These are phyloP conservation scores for Solanum habrochaites DNA, from an alignment of 257 asterid genomes.

Conservation along the genomic window DNA sequence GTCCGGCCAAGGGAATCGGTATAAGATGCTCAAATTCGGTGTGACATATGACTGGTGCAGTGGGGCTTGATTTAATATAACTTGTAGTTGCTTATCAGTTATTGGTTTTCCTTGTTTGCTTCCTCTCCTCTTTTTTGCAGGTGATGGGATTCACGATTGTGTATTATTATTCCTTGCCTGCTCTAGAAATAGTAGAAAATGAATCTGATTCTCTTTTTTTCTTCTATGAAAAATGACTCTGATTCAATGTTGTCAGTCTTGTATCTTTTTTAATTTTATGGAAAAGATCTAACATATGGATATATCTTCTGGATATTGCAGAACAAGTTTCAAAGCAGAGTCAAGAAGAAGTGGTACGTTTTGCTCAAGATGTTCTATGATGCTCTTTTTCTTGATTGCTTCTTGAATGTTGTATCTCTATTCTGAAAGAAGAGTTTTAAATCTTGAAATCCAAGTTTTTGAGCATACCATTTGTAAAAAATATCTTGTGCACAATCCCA, in stretches of 20 bases:
- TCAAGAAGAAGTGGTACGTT: constrained; percentile 34
- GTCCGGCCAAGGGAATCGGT: not conserved
- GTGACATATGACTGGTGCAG: not conserved
- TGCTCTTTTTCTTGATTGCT: not conserved
- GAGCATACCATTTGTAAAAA: not conserved
- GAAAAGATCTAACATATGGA: constrained; percentile 2
- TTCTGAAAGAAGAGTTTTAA: not conserved
- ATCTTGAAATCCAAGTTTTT: not conserved
- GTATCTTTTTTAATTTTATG: not conserved
- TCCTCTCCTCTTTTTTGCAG: not conserved
- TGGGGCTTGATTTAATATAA: not conserved
- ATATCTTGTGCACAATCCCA: not conserved
- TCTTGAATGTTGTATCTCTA: not conserved
- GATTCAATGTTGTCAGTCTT: not conserved
- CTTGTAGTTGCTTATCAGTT: not conserved
- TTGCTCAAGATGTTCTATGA: not conserved
- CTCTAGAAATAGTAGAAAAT: not conserved
- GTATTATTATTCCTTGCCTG: not conserved
- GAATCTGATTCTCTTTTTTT: not conserved
- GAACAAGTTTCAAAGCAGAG: constrained; percentile 35
- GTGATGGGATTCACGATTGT: not conserved
- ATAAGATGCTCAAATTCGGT: not conserved
- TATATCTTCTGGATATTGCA: constrained; percentile 21
- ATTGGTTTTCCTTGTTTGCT: not conserved
- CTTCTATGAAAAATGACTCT: not conserved